phyloP scores from a whole-genome alignment of 1,284 basidiomycete genomes.

The Fistulinella staudtii region DNA sequence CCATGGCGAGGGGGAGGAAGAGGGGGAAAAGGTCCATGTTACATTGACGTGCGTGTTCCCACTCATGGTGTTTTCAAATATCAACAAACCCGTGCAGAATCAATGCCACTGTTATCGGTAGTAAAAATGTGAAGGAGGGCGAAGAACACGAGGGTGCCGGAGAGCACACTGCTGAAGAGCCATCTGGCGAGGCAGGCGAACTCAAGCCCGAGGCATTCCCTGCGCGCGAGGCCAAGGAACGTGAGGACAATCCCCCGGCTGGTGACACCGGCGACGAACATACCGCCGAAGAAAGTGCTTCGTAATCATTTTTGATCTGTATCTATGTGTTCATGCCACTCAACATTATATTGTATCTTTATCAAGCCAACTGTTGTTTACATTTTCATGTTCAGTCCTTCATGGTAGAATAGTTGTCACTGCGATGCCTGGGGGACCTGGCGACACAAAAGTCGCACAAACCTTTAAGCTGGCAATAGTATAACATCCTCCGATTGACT shows the following conservation, averaged over 20 bases:
- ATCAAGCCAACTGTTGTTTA: too few species aligned
- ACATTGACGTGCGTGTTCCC: conserved; percentile 58
- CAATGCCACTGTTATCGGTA: conserved; percentile 73
- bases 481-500: too few species aligned
- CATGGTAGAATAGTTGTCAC: too few species aligned
- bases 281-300: conserved; percentile 17
- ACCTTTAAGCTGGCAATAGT: too few species aligned
- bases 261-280: conserved; percentile 14
- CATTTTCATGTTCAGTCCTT: too few species aligned
- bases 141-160: conserved; percentile 24
- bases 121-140: conserved; percentile 53
- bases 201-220: conserved; percentile 12
- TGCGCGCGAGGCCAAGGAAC: conserved; percentile 13
- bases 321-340: conserved; percentile 1
- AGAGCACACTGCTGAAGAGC: conserved; percentile 19
- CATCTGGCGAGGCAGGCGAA: conserved; percentile 14
- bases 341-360: background rate
- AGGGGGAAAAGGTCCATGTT: conserved; percentile 65
- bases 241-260: conserved; percentile 14
- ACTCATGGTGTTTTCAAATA: conserved; percentile 1
- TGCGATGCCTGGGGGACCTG: too few species aligned
- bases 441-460: too few species aligned
- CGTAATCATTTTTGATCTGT: conserved; percentile 14
- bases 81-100: conserved; percentile 41
- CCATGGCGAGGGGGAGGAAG: conserved; percentile 46